Conservation (phyloP, 768 basidiomycete species). For the Suillus subalutaceus region DNA sequence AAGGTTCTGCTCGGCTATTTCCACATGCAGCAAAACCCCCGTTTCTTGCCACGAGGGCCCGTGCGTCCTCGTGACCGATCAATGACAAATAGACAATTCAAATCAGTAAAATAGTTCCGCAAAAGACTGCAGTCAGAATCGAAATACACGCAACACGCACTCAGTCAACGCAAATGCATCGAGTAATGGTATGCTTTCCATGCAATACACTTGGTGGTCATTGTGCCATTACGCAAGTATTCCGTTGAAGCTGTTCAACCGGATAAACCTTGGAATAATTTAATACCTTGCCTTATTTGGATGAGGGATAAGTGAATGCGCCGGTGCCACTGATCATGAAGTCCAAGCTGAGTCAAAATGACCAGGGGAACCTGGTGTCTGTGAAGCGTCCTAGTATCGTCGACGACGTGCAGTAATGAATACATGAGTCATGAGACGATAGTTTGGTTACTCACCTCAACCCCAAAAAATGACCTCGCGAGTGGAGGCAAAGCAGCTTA, state of each 20-base stretch:
- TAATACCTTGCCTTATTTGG: conserved; percentile 34
- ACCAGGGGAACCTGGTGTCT: not conserved
- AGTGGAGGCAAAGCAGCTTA: not conserved
- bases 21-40: conserved; percentile 40
- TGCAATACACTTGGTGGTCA: not conserved
- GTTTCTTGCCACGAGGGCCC: conserved; percentile 44
- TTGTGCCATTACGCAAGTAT: not conserved
- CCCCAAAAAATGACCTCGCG: not conserved
- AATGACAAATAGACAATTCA: conserved; percentile 15
- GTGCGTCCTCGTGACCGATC: conserved; percentile 35
- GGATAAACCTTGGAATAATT: conserved; percentile 18
- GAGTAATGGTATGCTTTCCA: not conserved
- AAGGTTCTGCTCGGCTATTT: conserved; percentile 44
- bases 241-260: conserved; percentile 4
- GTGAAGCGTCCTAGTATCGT: not conserved
- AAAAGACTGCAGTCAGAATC: conserved; percentile 33
- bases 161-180: conserved; percentile 18
- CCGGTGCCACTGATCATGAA: not conserved
- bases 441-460: not conserved
- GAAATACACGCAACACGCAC: conserved; percentile 29
- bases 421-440: not conserved
- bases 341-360: not conserved
- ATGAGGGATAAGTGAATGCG: conserved; percentile 28
- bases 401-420: not conserved
- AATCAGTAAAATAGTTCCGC: conserved; percentile 38